phyloP scores from a whole-genome alignment of 805 yeast genomes.

The Yarrowia porcina region DNA sequence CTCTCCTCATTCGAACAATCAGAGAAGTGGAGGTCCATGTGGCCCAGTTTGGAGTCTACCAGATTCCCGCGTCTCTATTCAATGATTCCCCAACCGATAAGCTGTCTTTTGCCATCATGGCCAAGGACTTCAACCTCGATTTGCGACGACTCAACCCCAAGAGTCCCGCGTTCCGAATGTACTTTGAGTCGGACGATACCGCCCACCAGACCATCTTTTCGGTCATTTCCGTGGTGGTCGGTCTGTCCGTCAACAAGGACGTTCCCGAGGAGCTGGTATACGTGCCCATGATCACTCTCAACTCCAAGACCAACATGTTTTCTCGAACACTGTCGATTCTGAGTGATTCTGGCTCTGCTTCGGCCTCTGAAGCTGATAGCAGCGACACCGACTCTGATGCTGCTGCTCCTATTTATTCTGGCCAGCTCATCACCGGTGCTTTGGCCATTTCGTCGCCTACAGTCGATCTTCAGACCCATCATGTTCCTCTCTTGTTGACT shows the following conservation, averaged over 20 bases:
- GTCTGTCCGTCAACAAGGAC: slow-evolving; percentile 35
- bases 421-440: slow-evolving; percentile 36
- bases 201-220: slow-evolving; percentile 43
- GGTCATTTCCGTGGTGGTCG: slow-evolving; percentile 38
- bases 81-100: slow-evolving; percentile 26
- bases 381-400: slow-evolving; percentile 9
- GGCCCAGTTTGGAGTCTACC: slow-evolving; percentile 36
- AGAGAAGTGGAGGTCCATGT: slow-evolving; percentile 40
- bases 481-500: slow-evolving; percentile 37
- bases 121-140: slow-evolving; percentile 40
- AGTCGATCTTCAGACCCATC: slow-evolving; percentile 40
- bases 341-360: slow-evolving; percentile 27
- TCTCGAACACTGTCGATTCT: slow-evolving; percentile 39
- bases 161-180: slow-evolving; percentile 42
- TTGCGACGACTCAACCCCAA: slow-evolving; percentile 41
- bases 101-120: slow-evolving; percentile 33
- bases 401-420: slow-evolving; percentile 20
- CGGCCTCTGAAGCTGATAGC: neutral
- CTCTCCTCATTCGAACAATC: slow-evolving; percentile 37
- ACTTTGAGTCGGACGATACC: slow-evolving; percentile 37
- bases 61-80: slow-evolving; percentile 32
- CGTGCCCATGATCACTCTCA: slow-evolving; percentile 40
- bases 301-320: slow-evolving; percentile 39
- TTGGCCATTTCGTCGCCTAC: slow-evolving; percentile 40
- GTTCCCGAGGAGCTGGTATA: slow-evolving; percentile 39